A percentile compares a stretch with the other conserved stretches of the same genome.
Conservation (phyloP, 257 asterid genomes). For the Solanum chiquidenum region DNA sequence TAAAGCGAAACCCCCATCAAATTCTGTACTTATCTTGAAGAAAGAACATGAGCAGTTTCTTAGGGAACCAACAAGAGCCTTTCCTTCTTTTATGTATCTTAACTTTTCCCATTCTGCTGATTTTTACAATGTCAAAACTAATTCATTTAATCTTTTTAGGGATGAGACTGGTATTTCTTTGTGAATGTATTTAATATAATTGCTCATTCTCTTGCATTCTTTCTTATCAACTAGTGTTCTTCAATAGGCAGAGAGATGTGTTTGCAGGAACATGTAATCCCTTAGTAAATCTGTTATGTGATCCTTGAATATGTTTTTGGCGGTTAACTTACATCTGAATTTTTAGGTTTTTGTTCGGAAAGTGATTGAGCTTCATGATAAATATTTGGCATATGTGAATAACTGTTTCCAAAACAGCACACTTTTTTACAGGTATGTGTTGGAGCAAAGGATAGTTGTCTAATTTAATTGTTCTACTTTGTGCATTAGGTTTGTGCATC, state of each 20-base stretch:
- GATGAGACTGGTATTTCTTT: neutral
- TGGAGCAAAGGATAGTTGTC: neutral
- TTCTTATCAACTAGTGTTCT: too few species aligned
- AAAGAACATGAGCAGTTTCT: neutral
- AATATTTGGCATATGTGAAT: slow-evolving; percentile 79
- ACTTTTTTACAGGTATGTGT: slow-evolving; percentile 12
- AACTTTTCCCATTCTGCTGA: neutral
- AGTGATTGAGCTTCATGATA: slow-evolving; percentile 92
- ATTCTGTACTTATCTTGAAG: neutral
- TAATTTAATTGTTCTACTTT: neutral
- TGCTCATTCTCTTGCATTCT: too few species aligned
- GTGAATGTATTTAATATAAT: too few species aligned
- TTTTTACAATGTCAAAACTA: neutral
- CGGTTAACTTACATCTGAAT: too few species aligned
- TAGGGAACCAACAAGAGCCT: neutral
- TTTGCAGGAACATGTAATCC: too few species aligned
- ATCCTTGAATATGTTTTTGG: too few species aligned
- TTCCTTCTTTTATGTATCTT: neutral
- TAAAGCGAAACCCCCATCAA: neutral
- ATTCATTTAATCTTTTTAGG: neutral
- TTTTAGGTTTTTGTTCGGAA: slow-evolving; percentile 44
- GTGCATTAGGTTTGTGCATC: too few species aligned
- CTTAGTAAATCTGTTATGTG: too few species aligned
- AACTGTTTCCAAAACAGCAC: too few species aligned
- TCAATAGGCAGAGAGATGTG: too few species aligned